Conservation (phyloP, 768 basidiomycete genomes). For the Podaxis mareebaensis region DNA sequence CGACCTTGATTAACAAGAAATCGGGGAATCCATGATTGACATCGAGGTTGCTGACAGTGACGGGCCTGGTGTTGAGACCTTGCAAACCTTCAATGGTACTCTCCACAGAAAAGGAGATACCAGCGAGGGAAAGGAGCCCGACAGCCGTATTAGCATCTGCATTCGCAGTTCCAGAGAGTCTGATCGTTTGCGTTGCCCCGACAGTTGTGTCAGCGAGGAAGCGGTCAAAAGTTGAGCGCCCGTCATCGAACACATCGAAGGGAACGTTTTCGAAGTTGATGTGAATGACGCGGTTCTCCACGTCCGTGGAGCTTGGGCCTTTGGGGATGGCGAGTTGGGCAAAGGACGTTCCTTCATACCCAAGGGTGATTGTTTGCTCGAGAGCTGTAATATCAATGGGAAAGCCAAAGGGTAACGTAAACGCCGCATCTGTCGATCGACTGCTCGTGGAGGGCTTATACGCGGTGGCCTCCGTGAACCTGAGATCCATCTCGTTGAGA, state of each 20-base stretch:
- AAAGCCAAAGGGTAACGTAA: constrained; percentile 70
- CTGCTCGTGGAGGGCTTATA: constrained; percentile 62
- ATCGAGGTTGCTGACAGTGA: constrained; percentile 57
- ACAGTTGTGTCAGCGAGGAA: constrained; percentile 65
- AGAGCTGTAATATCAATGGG: constrained; percentile 66
- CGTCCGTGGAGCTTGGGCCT: constrained; percentile 58
- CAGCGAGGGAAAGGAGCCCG: constrained; percentile 56
- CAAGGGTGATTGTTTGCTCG: constrained; percentile 58
- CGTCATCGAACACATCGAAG: constrained; percentile 51
- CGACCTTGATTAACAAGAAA: constrained; percentile 67
- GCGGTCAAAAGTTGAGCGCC: constrained; percentile 53
- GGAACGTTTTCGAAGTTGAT: constrained; percentile 60
- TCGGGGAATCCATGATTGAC: constrained; percentile 68
- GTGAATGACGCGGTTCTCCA: constrained; percentile 60
- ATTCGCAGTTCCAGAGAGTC: constrained; percentile 54
- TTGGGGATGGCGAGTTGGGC: constrained; percentile 63
- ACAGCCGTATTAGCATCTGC: constrained; percentile 66
- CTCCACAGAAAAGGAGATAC: constrained; percentile 59
- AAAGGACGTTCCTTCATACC: constrained; percentile 52
- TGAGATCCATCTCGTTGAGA: constrained; percentile 57
- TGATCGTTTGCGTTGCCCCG: constrained; percentile 43
- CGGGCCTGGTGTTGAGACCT: constrained; percentile 60
- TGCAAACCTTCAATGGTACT: constrained; percentile 63
- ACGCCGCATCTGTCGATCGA: constrained; percentile 59
- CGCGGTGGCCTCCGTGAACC: constrained; percentile 58